phyloP scores from a whole-genome alignment of 306 rosid genomes.

The Dryas octopetala region DNA sequence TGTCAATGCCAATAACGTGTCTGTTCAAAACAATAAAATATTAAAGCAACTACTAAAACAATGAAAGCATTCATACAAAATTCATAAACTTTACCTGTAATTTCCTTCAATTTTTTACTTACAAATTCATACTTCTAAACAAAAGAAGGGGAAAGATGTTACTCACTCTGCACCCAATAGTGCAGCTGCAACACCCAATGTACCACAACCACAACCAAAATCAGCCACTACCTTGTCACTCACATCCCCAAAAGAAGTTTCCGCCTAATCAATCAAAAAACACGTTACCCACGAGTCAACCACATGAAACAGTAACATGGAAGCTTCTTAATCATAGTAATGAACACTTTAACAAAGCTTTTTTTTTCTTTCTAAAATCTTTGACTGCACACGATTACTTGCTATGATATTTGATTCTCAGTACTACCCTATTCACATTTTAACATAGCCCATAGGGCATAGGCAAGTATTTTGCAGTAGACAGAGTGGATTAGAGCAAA shows the following conservation, averaged over 20 bases:
- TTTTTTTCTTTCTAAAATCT: too few species aligned
- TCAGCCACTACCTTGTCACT: slow-evolving; percentile 85
- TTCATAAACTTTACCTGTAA: background rate
- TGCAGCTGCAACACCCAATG: slow-evolving; percentile 85
- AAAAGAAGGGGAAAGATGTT: slow-evolving; percentile 21
- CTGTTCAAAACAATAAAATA: slow-evolving; percentile 56
- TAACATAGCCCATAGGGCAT: background rate
- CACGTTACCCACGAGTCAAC: background rate
- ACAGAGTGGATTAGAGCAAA: background rate
- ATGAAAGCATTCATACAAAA: background rate
- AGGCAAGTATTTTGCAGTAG: background rate
- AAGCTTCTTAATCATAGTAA: background rate
- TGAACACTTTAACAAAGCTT: background rate
- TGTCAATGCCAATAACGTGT: slow-evolving; percentile 80
- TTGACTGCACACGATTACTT: too few species aligned
- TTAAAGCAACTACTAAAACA: slow-evolving; percentile 24
- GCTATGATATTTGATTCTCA: too few species aligned
- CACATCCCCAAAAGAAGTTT: slow-evolving; percentile 88
- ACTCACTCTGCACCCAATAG: slow-evolving; percentile 88
- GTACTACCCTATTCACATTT: too few species aligned
- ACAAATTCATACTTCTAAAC: background rate
- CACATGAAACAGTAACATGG: too few species aligned
- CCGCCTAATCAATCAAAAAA: slow-evolving; percentile 59
- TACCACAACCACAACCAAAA: slow-evolving; percentile 95
- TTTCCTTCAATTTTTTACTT: background rate